phyloP scores from a whole-genome alignment of 2,329 filamentous ascomycete genomes.

The Sordariomycetes sp. region DNA sequence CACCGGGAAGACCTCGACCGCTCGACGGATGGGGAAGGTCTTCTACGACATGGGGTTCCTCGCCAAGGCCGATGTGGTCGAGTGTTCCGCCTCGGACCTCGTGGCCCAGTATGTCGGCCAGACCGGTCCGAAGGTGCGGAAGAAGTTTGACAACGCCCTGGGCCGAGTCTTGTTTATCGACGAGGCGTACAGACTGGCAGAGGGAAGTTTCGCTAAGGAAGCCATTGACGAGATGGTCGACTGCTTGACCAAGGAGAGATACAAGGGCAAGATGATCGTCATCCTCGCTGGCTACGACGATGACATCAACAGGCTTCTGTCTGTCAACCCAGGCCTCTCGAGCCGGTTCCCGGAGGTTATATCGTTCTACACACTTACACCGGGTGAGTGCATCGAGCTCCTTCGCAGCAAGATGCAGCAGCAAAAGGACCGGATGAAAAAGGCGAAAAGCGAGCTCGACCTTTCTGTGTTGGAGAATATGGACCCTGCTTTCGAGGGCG shows the following conservation, averaged over 20 bases:
- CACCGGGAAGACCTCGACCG: conserved; percentile 65
- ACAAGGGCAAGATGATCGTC: conserved; percentile 48
- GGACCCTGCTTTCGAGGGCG: conserved; percentile 1
- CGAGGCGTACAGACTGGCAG: conserved; percentile 55
- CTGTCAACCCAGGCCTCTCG: conserved; percentile 50
- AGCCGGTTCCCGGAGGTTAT: conserved; percentile 55
- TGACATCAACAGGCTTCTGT: conserved; percentile 54
- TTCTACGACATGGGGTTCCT: conserved; percentile 68
- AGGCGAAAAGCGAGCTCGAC: conserved; percentile 23
- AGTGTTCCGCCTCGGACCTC: conserved; percentile 58
- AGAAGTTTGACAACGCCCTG: conserved; percentile 45
- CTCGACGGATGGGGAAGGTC: conserved; percentile 63
- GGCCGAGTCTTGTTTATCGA: conserved; percentile 63
- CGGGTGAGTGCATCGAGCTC: conserved; percentile 41
- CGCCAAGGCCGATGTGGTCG: conserved; percentile 44
- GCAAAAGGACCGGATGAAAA: conserved; percentile 49
- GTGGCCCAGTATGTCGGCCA: conserved; percentile 60
- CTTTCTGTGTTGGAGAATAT: conserved; percentile 14
- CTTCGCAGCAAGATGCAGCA: conserved; percentile 45
- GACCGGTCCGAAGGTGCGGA: conserved; percentile 51
- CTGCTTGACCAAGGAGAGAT: conserved; percentile 43
- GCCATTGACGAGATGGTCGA: conserved; percentile 45
- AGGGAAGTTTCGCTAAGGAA: conserved; percentile 46
- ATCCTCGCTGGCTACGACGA: conserved; percentile 60
- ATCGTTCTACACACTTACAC: conserved; percentile 40